Percentiles rank a stretch among this genome's conserved stretches.
These are phyloP conservation scores for Xylaria telfairii DNA, from an alignment of 495 filamentous ascomycete genomes.

Conservation along the genomic window DNA sequence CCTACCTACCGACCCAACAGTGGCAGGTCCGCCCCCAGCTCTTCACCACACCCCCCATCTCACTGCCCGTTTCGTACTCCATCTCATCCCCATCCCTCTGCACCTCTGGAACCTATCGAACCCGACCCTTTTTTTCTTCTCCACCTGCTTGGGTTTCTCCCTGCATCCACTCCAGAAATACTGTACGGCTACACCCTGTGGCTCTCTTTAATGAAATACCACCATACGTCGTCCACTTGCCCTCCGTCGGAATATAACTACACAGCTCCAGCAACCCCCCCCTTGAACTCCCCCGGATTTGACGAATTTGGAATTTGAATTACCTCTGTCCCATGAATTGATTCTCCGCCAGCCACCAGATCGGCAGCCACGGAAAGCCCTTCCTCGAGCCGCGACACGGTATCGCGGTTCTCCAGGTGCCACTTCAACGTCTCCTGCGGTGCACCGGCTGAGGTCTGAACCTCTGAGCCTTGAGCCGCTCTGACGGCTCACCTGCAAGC, in stretches of 20 bases:
- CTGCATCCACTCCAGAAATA: slow-evolving; percentile 20
- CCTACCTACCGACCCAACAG: no score
- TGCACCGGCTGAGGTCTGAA: neutral
- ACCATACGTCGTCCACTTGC: slow-evolving; percentile 10
- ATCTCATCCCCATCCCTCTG: no score
- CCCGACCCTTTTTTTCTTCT: slow-evolving; percentile 13
- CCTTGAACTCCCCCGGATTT: slow-evolving; percentile 2
- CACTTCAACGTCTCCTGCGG: neutral
- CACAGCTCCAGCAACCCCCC: neutral
- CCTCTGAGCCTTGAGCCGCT: neutral
- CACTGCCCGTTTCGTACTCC: slow-evolving; percentile 10
- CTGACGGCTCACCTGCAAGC: slow-evolving; percentile 5
- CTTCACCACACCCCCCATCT: slow-evolving; percentile 4
- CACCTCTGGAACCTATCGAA: neutral
- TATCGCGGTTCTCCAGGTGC: neutral
- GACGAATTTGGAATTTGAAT: slow-evolving; percentile 1
- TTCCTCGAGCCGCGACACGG: neutral
- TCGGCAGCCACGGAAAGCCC: neutral
- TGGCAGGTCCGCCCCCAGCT: slow-evolving; percentile 3
- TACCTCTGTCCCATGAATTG: slow-evolving; percentile 1
- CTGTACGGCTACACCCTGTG: slow-evolving; percentile 18
- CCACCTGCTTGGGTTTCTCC: slow-evolving; percentile 18
- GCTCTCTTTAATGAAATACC: slow-evolving; percentile 18
- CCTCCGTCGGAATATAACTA: neutral
- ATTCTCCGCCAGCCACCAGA: neutral